Percentiles rank a stretch among this genome's conserved stretches.
Conservation (phyloP, 176 grass and related monocot species). For the Oryza officinalis region DNA sequence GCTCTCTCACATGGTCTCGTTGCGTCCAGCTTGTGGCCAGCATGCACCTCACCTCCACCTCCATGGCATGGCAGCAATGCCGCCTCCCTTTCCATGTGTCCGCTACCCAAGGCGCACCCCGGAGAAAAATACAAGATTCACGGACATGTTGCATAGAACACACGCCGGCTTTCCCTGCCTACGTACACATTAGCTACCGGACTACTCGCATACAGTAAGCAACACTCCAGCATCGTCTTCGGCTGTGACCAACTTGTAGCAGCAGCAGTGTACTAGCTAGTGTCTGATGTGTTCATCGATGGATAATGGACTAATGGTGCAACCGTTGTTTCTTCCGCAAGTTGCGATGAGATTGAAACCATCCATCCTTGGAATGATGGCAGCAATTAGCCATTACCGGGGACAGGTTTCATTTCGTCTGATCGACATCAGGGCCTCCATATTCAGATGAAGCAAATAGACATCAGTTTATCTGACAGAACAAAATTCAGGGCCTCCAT, state of each 20-base stretch:
- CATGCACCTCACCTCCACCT: neutral
- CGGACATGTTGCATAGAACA: conserved; percentile 43
- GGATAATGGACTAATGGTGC: neutral
- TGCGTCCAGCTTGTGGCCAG: conserved; percentile 39
- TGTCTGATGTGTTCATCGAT: neutral
- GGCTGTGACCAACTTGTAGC: neutral
- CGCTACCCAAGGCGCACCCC: neutral
- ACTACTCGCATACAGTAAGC: neutral
- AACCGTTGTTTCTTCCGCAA: neutral
- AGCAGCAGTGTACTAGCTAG: neutral
- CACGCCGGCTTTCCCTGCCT: conserved; percentile 7
- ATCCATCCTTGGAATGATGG: neutral
- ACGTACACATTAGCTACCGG: neutral
- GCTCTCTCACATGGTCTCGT: conserved; percentile 34
- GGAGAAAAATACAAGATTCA: conserved; percentile 35
- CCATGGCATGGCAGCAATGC: conserved; percentile 1
- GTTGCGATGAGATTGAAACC: neutral
- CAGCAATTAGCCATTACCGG: neutral
- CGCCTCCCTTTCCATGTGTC: conserved; percentile 16
- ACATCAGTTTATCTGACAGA: neutral
- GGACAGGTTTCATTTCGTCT: neutral
- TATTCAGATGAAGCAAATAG: neutral
- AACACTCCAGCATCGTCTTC: neutral
- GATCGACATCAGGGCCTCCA: too few relatives aligned
- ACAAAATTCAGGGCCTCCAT: neutral